These are phyloP conservation scores for Brassica balearica DNA, from an alignment of 441 rosid genomes.

Conservation along the genomic window DNA sequence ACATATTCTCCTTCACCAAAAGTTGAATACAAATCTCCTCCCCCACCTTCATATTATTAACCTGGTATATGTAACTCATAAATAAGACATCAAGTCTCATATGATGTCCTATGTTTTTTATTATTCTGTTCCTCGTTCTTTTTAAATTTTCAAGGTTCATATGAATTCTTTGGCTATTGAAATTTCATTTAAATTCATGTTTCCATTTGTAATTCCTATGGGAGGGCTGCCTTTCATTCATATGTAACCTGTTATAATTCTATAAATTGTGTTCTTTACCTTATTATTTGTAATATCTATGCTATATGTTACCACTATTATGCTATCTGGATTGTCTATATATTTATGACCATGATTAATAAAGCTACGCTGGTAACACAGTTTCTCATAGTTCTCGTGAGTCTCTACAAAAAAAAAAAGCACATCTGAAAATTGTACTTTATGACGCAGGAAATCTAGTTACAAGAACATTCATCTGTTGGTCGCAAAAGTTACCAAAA, in stretches of 20 bases:
- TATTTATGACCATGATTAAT: not conserved
- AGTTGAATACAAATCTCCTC: conserved; percentile 18
- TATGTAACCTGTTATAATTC: conserved; percentile 3
- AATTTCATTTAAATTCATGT: conserved; percentile 24
- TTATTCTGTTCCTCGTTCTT: not conserved
- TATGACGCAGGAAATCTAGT: not conserved
- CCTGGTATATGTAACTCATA: not conserved
- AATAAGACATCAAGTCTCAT: conserved; percentile 18
- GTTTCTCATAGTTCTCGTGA: not conserved
- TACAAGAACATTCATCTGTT: not conserved
- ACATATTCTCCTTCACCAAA: conserved; percentile 20
- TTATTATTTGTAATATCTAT: not conserved
- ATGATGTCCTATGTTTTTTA: not conserved
- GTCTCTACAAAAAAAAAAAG: not conserved
- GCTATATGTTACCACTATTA: not conserved
- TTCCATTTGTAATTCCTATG: not conserved
- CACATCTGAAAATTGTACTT: not conserved
- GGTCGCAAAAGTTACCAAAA: not conserved
- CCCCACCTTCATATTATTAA: conserved; percentile 27
- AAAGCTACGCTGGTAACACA: not conserved
- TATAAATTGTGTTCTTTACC: not conserved
- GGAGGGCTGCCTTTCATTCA: not conserved
- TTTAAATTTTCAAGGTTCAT: conserved; percentile 3
- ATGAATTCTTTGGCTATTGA: conserved; percentile 8
- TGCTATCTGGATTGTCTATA: not conserved